These are phyloP conservation scores for Millerozyma miso DNA, from an alignment of 805 yeast species.

Conservation along the genomic window DNA sequence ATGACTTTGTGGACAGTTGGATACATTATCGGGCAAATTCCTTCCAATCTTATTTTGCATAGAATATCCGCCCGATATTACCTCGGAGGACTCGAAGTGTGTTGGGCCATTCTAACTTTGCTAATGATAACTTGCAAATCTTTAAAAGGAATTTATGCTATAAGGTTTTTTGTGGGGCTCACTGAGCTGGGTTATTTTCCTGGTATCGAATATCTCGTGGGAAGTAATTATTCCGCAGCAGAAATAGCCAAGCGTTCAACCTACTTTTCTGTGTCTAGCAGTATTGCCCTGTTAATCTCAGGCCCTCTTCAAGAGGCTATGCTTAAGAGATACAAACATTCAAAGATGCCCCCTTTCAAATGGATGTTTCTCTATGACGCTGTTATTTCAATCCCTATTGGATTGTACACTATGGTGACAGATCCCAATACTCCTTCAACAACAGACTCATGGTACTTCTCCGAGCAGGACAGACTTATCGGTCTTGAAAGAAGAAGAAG, in stretches of 20 bases:
- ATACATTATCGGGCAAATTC: constrained; percentile 49
- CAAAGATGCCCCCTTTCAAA: constrained; percentile 24
- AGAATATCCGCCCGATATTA: constrained; percentile 33
- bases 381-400: constrained; percentile 29
- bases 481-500: constrained; percentile 45
- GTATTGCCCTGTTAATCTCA: constrained; percentile 24
- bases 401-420: constrained; percentile 26
- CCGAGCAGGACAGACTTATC: constrained; percentile 31
- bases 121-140: constrained; percentile 22
- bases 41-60: constrained; percentile 38
- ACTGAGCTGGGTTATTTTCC: constrained; percentile 52
- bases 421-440: constrained; percentile 34
- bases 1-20: constrained; percentile 47
- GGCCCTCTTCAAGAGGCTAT: constrained; percentile 32
- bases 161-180: constrained; percentile 40
- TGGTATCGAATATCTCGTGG: constrained; percentile 50
- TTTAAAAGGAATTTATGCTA: constrained; percentile 20
- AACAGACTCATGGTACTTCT: constrained; percentile 29
- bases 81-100: constrained; percentile 30
- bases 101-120: constrained; percentile 27
- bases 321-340: constrained; percentile 18
- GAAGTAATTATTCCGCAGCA: constrained; percentile 24
- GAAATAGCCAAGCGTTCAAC: constrained; percentile 28
- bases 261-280: constrained; percentile 26
- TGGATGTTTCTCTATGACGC: constrained; percentile 35